Conservation (phyloP, 129 eudicot species). For the Chrysanthemum lavandulifolium region DNA sequence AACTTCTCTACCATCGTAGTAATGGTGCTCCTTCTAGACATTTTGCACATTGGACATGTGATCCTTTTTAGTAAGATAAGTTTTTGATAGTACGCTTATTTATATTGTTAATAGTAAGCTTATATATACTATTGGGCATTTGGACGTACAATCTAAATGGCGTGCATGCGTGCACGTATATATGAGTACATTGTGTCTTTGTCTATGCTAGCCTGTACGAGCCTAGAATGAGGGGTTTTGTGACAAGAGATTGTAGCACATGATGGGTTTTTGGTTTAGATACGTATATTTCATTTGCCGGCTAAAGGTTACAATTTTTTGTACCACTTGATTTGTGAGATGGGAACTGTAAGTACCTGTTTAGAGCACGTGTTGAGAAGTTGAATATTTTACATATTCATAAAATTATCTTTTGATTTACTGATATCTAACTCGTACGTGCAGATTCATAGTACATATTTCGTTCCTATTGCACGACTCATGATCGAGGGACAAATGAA, state of each 20-base stretch:
- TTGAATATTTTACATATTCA: too few species aligned
- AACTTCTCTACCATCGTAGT: slow-evolving; percentile 20
- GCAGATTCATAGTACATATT: too few species aligned
- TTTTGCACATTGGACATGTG: neutral
- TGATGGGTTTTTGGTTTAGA: slow-evolving; percentile 23
- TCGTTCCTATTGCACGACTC: too few species aligned
- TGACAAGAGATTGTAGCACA: slow-evolving; percentile 23
- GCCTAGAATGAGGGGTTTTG: neutral
- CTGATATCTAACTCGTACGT: too few species aligned
- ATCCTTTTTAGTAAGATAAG: too few species aligned
- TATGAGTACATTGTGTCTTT: neutral
- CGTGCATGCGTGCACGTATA: too few species aligned
- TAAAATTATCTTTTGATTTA: too few species aligned
- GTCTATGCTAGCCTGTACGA: neutral
- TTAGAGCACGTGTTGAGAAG: too few species aligned
- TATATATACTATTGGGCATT: too few species aligned
- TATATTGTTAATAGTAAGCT: neutral
- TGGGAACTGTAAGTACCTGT: too few species aligned
- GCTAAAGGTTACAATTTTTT: slow-evolving; percentile 6
- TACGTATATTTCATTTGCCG: slow-evolving; percentile 21
- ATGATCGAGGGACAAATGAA: too few species aligned
- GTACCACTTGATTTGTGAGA: neutral
- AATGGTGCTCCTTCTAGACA: slow-evolving; percentile 21
- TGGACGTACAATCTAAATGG: slow-evolving; percentile 9
- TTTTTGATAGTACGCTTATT: neutral